Evolutionary conservation across 2,329 filamentous ascomycete species (phyloP), one percentile per base, ranked within the genome.

Genomic region (Diaporthe sp.): DNA sequence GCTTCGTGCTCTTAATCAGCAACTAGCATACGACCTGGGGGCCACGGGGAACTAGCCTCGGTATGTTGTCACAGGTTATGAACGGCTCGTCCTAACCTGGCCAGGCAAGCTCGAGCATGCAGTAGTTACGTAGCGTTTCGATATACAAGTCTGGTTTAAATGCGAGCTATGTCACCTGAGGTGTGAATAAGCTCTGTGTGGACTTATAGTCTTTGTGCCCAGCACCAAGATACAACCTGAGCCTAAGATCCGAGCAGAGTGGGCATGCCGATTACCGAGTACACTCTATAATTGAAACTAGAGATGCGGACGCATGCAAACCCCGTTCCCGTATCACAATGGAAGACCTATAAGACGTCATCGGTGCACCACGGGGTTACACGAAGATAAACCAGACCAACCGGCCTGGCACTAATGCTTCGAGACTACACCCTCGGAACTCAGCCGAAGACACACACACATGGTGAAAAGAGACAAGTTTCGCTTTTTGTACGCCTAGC

Each of bases 1-100:
- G 5, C 61, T 51, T 37, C 28, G 25, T 6, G 7, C 19, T 17
- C 61, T 67, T 51, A 49, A 67, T 67, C 61, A 67, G 61, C 61
- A n/a, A 67, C 42, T 9, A 51, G 61, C 61, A 67, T 37, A 25
- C 28, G 28, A n/a, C 19, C 12, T 3, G 44, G 31, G 28, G 46
- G 15, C 39, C 19, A 22, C 9, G 19, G 34, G 19, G 2, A 9
- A 37, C 8, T 13, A 51, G 44, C 42, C 61, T 65, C 61, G 60
- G 57, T 25, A 42, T n/a, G 34, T 37, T 15, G 42, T 3, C 4
- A 9, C 39, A 46, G 39, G 60, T 28, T 0, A 22, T 19, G 39
- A 25, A 1, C 9, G 39, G 55, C 5, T 62, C 37, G 22, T 28
- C n/a, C 60, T 44, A 2, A 17, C 42, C 58, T 10, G 15, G 39